phyloP scores from a whole-genome alignment of 352 stramenopile species.

The Pythium myriotylum region DNA sequence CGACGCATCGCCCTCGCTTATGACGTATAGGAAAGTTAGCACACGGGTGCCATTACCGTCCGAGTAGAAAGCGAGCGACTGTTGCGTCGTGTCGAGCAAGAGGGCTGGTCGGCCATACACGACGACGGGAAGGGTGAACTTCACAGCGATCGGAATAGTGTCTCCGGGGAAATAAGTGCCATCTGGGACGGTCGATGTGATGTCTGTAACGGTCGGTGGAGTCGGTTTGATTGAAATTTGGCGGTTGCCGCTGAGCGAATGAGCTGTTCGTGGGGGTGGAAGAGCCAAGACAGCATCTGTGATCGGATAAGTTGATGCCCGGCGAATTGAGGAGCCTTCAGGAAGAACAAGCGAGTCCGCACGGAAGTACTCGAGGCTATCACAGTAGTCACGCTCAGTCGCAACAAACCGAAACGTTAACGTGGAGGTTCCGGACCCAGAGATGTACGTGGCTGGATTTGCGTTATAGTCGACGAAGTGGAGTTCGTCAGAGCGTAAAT shows the following conservation, averaged over 20 bases:
- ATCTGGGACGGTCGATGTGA: slow-evolving; percentile 41
- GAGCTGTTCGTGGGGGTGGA: slow-evolving; percentile 33
- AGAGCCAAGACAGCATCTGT: slow-evolving; percentile 49
- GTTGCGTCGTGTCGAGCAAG: slow-evolving; percentile 29
- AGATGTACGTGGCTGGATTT: slow-evolving; percentile 50
- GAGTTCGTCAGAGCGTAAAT: slow-evolving; percentile 54
- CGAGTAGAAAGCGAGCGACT: slow-evolving; percentile 30
- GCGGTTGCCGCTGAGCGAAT: slow-evolving; percentile 53
- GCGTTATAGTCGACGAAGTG: slow-evolving; percentile 43
- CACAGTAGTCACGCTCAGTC: slow-evolving; percentile 54
- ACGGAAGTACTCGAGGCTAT: slow-evolving; percentile 66
- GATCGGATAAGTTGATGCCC: slow-evolving; percentile 50
- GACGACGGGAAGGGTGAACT: slow-evolving; percentile 66
- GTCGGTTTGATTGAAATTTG: slow-evolving; percentile 64
- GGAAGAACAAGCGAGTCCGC: slow-evolving; percentile 45
- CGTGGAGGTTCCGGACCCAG: slow-evolving; percentile 45
- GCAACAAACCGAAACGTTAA: slow-evolving; percentile 65
- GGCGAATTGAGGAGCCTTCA: slow-evolving; percentile 35
- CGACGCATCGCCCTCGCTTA: slow-evolving; percentile 44
- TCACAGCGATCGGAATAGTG: slow-evolving; percentile 47
- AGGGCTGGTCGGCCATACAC: slow-evolving; percentile 56
- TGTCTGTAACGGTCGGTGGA: slow-evolving; percentile 35
- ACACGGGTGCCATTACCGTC: slow-evolving; percentile 44
- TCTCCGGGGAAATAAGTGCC: slow-evolving; percentile 67
- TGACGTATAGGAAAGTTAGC: slow-evolving; percentile 54